phyloP scores from a whole-genome alignment of 2,329 filamentous ascomycete species.

The Xylariaceae sp. region DNA sequence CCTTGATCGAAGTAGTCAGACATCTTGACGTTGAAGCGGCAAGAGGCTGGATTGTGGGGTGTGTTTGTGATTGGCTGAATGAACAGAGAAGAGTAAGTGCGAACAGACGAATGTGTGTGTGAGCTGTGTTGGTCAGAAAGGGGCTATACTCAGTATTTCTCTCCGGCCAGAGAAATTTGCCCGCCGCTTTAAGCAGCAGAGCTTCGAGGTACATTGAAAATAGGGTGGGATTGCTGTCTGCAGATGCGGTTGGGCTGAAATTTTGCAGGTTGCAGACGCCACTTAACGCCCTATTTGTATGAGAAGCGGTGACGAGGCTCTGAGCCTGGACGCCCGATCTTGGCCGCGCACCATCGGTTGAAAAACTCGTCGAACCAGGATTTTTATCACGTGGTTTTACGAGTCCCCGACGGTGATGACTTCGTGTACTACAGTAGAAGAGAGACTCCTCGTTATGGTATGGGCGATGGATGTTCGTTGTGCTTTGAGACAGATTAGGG shows the following conservation, averaged over 20 bases:
- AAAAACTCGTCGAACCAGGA: too few species aligned
- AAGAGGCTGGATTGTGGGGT: constrained; percentile 3
- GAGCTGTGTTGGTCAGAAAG: constrained; percentile 1
- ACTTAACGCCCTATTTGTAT: constrained; percentile 23
- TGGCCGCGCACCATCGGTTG: too few species aligned
- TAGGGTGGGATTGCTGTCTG: constrained; percentile 17
- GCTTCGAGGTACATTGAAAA: constrained; percentile 7
- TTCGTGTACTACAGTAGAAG: too few species aligned
- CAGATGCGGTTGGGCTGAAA: constrained; percentile 4
- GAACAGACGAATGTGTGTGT: neutral
- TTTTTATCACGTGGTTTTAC: too few species aligned
- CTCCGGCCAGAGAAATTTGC: neutral
- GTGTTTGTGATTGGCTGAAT: constrained; percentile 9
- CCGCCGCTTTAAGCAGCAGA: constrained; percentile 13
- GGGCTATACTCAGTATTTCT: constrained; percentile 22
- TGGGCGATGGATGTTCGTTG: too few species aligned
- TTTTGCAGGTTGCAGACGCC: constrained; percentile 14
- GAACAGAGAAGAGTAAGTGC: neutral
- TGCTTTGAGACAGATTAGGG: too few species aligned
- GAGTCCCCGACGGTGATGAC: too few species aligned
- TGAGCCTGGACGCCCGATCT: neutral
- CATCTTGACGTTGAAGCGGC: constrained; percentile 28
- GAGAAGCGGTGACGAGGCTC: constrained; percentile 5
- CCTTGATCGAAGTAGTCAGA: constrained; percentile 20
- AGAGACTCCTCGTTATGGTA: too few species aligned